Conservation (phyloP, 1,284 basidiomycete genomes). For the Cystobasidiaceae sp. region DNA sequence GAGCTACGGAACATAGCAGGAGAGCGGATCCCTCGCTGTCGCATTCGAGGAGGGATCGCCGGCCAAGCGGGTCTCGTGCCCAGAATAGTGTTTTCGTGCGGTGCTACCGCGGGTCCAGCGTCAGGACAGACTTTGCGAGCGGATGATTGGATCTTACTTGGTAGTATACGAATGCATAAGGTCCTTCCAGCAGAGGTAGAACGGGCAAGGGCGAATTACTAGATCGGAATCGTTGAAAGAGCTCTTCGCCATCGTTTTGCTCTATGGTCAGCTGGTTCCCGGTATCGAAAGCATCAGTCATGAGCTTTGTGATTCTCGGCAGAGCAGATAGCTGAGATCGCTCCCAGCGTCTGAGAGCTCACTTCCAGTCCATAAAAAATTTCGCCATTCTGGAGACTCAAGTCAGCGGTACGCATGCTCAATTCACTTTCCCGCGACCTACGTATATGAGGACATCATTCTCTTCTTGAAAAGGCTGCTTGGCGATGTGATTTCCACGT, state of each 20-base stretch:
- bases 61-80: slow-evolving; percentile 81
- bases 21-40: background rate
- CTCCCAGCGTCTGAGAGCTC: no score
- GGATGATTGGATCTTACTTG: slow-evolving; percentile 59
- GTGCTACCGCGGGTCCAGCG: slow-evolving; percentile 49
- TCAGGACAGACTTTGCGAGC: no score
- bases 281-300: background rate
- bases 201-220: slow-evolving; percentile 50
- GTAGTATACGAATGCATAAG: slow-evolving; percentile 81
- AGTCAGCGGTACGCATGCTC: slow-evolving; percentile 13
- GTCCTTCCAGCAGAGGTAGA: slow-evolving; percentile 70
- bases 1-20: slow-evolving; percentile 1
- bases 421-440: slow-evolving; percentile 1
- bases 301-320: background rate
- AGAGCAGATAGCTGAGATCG: no score
- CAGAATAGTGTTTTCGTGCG: slow-evolving; percentile 58
- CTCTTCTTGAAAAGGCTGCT: slow-evolving; percentile 64
- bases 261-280: background rate
- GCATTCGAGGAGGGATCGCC: slow-evolving; percentile 77
- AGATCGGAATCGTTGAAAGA: slow-evolving; percentile 58
- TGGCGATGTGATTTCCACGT: slow-evolving; percentile 58
- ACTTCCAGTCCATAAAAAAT: slow-evolving; percentile 42
- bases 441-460: slow-evolving; percentile 35
- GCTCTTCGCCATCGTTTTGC: slow-evolving; percentile 72
- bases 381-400: slow-evolving; percentile 42